phyloP scores from a whole-genome alignment of 2,329 filamentous ascomycete species.

The Polychaeton citri region DNA sequence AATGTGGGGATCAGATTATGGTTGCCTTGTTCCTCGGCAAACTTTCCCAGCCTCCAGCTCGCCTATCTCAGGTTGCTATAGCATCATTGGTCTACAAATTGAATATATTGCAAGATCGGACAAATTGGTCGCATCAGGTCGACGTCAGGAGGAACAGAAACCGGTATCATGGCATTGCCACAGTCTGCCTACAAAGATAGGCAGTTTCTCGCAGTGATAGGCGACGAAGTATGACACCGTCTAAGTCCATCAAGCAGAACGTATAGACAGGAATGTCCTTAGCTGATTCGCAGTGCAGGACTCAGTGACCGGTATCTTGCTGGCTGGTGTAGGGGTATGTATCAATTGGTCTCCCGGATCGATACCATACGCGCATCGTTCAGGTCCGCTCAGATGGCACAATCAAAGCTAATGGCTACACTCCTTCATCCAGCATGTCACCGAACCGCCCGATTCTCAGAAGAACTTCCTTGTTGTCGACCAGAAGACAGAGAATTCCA shows the following conservation, averaged over 20 bases:
- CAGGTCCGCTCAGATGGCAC: not conserved
- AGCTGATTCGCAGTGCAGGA: conserved; percentile 44
- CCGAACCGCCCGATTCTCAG: conserved; percentile 71
- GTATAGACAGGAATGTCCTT: conserved; percentile 25
- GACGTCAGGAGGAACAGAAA: no score
- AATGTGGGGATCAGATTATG: no score
- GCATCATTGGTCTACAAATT: no score
- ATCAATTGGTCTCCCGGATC: not conserved
- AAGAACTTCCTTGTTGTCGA: conserved; percentile 99
- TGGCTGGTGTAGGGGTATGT: conserved; percentile 85
- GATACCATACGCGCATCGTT: no score
- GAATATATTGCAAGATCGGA: no score
- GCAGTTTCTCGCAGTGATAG: conserved; percentile 94
- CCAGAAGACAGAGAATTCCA: conserved; percentile 72
- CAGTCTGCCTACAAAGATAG: conserved; percentile 58
- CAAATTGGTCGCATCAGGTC: no score
- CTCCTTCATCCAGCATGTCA: conserved; percentile 60
- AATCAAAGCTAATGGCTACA: no score
- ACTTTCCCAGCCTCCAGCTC: no score
- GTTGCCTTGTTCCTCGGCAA: no score
- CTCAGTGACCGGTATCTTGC: conserved; percentile 86
- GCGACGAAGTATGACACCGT: conserved; percentile 67
- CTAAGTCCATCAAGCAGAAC: conserved; percentile 7
- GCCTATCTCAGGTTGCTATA: no score
- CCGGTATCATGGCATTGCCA: conserved; percentile 43